phyloP scores from a whole-genome alignment of 2,329 filamentous ascomycete genomes.

The Apiospora phragmitis region DNA sequence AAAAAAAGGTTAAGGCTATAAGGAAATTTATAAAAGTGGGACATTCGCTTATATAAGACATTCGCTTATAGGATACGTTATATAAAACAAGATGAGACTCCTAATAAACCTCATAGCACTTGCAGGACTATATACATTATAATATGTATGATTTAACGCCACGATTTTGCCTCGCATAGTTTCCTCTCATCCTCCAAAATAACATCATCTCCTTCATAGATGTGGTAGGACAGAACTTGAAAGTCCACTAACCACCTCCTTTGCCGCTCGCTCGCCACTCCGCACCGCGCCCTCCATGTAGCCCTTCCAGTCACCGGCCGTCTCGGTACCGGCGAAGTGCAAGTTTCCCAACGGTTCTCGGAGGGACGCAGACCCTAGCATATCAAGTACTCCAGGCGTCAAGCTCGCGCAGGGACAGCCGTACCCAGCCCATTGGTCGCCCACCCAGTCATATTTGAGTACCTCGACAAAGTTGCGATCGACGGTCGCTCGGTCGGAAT shows the following conservation, averaged over 20 bases:
- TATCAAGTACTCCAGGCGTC: slow-evolving; percentile 38
- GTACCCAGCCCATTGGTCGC: slow-evolving; percentile 37
- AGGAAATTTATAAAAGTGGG: too few relatives aligned
- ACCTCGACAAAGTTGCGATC: slow-evolving; percentile 32
- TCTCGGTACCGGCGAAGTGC: slow-evolving; percentile 58
- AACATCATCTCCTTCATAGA: background rate
- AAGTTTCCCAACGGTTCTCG: slow-evolving; percentile 39
- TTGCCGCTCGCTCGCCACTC: slow-evolving; percentile 48
- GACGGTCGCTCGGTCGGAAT: slow-evolving; percentile 16
- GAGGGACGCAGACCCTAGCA: slow-evolving; percentile 22
- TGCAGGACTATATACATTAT: too few relatives aligned
- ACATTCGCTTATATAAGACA: too few relatives aligned
- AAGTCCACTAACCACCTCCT: slow-evolving; percentile 39
- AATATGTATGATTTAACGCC: too few relatives aligned
- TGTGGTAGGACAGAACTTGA: background rate
- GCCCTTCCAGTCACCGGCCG: slow-evolving; percentile 52
- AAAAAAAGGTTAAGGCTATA: too few relatives aligned
- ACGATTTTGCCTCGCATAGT: too few relatives aligned
- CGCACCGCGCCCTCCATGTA: slow-evolving; percentile 60
- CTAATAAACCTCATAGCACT: too few relatives aligned
- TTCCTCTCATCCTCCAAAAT: too few relatives aligned
- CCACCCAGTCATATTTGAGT: slow-evolving; percentile 37
- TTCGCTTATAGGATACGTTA: too few relatives aligned
- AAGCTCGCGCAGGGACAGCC: slow-evolving; percentile 41
- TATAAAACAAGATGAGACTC: too few relatives aligned